These are phyloP conservation scores for Phytophthora pseudosyringae DNA, from an alignment of 352 stramenopile genomes.

Conservation along the genomic window DNA sequence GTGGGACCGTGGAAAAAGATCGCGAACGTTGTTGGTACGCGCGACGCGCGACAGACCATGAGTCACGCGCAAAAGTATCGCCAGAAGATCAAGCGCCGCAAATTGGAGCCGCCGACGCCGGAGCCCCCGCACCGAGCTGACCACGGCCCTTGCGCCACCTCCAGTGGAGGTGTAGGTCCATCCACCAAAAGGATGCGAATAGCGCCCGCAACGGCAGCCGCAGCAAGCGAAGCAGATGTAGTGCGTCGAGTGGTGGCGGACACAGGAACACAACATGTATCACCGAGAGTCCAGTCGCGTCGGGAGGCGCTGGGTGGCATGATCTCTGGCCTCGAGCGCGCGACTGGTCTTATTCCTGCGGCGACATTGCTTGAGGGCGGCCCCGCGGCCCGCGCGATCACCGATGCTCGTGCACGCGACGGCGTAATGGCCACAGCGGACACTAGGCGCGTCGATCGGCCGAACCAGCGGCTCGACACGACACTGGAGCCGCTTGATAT, in stretches of 20 bases:
- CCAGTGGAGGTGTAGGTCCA: not conserved
- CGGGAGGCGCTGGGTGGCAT: constrained; percentile 16
- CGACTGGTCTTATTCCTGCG: constrained; percentile 22
- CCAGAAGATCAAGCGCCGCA: constrained; percentile 53
- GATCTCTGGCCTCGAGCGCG: constrained; percentile 1
- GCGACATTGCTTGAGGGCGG: constrained; percentile 10
- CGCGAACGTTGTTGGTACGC: constrained; percentile 49
- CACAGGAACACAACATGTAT: constrained; percentile 10
- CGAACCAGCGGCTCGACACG: constrained; percentile 12
- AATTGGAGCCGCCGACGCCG: constrained; percentile 17
- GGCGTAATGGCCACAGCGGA: constrained; percentile 11
- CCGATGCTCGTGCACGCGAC: constrained; percentile 8
- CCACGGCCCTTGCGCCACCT: not conserved
- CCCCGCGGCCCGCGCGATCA: constrained; percentile 4
- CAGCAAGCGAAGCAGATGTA: constrained; percentile 13
- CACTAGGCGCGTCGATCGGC: not conserved
- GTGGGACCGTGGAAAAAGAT: constrained; percentile 56
- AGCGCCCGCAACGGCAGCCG: not conserved
- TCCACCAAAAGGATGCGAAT: constrained; percentile 30
- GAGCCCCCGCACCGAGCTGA: not conserved
- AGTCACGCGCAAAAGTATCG: constrained; percentile 68
- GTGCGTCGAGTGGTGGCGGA: constrained; percentile 12
- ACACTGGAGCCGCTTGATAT: constrained; percentile 28
- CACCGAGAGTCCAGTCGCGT: constrained; percentile 26
- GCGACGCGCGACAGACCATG: constrained; percentile 59